phyloP scores from a whole-genome alignment of 345 rosid species.

The Laguncularia racemosa region DNA sequence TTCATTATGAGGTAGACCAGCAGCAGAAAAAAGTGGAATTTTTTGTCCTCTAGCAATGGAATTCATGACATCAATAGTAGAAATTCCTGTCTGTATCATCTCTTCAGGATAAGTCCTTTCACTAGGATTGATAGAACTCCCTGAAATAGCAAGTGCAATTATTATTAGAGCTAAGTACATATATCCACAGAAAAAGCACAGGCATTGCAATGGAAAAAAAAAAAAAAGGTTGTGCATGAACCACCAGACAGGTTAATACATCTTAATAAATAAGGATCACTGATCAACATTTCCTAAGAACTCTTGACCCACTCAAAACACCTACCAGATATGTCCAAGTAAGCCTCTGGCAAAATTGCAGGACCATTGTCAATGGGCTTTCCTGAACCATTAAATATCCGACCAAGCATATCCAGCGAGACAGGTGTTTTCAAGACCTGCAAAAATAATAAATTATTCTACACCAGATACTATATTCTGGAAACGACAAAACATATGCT shows the following conservation, averaged over 20 bases:
- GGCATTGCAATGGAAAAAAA: too few relatives aligned
- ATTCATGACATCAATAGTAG: slow-evolving; percentile 97
- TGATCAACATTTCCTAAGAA: not conserved
- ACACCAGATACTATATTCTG: too few relatives aligned
- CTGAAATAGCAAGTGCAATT: slow-evolving; percentile 24
- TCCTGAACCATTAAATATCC: slow-evolving; percentile 95
- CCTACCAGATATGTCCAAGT: slow-evolving; percentile 89
- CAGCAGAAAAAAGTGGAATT: slow-evolving; percentile 97
- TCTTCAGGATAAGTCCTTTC: slow-evolving; percentile 98
- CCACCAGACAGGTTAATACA: too few relatives aligned
- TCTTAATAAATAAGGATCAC: not conserved
- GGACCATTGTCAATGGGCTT: slow-evolving; percentile 97
- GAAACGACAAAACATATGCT: too few relatives aligned
- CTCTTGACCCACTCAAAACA: not conserved
- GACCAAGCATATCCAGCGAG: slow-evolving; percentile 94
- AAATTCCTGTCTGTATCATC: slow-evolving; percentile 98
- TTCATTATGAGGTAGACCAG: slow-evolving; percentile 99
- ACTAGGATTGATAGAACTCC: slow-evolving; percentile 97
- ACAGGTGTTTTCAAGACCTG: slow-evolving; percentile 92
- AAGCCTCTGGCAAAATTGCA: slow-evolving; percentile 87
- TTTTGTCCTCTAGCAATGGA: slow-evolving; percentile 98
- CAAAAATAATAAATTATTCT: slow-evolving; percentile 4
- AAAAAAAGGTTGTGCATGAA: too few relatives aligned
- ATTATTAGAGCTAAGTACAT: slow-evolving; percentile 1
- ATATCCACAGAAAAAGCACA: too few relatives aligned